Base-by-base conservation (phyloP, 768 basidiomycete genomes). In the Strobilomyces dryophilus region DNA sequence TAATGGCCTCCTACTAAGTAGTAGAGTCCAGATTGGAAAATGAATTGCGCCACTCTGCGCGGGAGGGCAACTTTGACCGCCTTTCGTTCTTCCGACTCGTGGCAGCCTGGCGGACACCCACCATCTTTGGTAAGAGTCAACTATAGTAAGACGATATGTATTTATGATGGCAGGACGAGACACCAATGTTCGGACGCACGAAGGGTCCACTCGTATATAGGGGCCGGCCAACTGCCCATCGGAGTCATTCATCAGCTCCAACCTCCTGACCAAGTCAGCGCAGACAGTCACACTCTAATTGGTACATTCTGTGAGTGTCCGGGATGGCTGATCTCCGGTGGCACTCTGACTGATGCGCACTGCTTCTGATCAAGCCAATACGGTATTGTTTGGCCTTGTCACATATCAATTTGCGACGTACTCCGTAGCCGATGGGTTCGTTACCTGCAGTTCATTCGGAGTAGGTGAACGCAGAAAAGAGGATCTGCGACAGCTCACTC, bases 301-400 rank as follows among this genome's bases (percentile, higher is more conserved):
- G 44, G 44, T 31, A 45, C 32, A 5, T 32, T 45, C 35, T n/a
- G 35, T 47, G 45, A 34, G 45, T 32, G 43, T 24, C 8, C 8
- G 4, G 9, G 8, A n/a, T 2, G 12, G 15, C 15, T 6, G 12
- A 32, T 9, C 27, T 9, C 11, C 29, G 29, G 29, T 17, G 29
- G 4, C 15, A 21, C 27, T 29, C 17, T 6, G 24, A 9, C 10
- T 18, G 17, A 12, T 6, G 4, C 14, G 47, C 41, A 58, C 9
- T 5, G 5, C 5, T 15, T 21, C 6, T 6, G 14, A 36, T 26
- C 15, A 20, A 65, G 64, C 27, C 4, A 17, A 26, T 32, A 57
- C 17, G 70, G 63, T 47, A 34, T 57, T 77, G 14, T 77, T 73
- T 52, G 75, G 76, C 1, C 64, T 76, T 32, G 44, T 45, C 10